Percentiles rank a stretch among this genome's conserved stretches.
phyloP scores from a whole-genome alignment of 75 land plant genomes.

The Azolla pinnata region DNA sequence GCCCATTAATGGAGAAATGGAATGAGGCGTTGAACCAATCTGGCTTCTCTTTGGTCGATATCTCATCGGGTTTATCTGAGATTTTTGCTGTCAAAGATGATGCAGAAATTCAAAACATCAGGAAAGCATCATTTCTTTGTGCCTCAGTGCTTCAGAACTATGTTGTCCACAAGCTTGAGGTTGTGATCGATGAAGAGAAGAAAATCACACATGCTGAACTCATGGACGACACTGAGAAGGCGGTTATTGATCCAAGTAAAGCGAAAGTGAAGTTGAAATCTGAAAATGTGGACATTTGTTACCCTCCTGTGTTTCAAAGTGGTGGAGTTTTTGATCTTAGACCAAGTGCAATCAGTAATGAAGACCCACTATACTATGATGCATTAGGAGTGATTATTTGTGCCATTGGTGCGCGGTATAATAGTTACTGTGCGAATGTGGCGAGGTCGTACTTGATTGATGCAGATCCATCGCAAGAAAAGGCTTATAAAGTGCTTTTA shows the following conservation, averaged over 20 bases:
- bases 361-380: conserved; percentile 76
- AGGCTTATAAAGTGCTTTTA: conserved; percentile 68
- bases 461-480: conserved; percentile 30
- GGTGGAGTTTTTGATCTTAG: conserved; percentile 46
- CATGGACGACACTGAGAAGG: conserved; percentile 87
- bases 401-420: conserved; percentile 42
- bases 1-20: conserved; percentile 72
- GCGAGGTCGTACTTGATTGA: conserved; percentile 38
- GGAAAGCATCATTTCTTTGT: conserved; percentile 65
- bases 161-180: conserved; percentile 90
- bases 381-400: conserved; percentile 56
- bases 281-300: conserved; percentile 77
- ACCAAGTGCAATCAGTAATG: conserved; percentile 91
- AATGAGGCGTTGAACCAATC: conserved; percentile 36
- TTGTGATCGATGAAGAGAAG: conserved; percentile 87
- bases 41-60: conserved; percentile 40
- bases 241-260: conserved; percentile 58
- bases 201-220: conserved; percentile 67
- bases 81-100: conserved; percentile 84
- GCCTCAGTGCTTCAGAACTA: conserved; percentile 56
- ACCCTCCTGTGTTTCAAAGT: conserved; percentile 48
- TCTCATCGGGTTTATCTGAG: conserved; percentile 71
- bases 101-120: conserved; percentile 53
- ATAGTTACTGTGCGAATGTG: conserved; percentile 39
- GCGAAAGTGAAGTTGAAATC: conserved; percentile 65